A percentile compares a stretch with the other conserved stretches of the same genome.
Evolutionary conservation across 2,329 filamentous ascomycete species (phyloP).

Genomic region (Sporothrix dimorphospora): DNA sequence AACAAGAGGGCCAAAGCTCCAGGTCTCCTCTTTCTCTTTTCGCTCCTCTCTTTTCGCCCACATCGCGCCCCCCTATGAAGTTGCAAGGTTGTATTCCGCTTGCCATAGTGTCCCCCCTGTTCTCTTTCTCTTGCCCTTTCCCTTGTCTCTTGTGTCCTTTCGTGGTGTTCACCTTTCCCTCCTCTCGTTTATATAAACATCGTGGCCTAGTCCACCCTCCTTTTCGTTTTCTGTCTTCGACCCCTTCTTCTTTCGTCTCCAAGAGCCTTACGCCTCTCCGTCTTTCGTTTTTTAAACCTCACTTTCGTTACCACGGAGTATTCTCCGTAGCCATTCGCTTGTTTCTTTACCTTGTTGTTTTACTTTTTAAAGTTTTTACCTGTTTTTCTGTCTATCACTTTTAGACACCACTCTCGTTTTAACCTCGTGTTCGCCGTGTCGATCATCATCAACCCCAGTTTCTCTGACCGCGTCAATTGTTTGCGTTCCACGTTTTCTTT

Average conservation of each 20-base stretch:
- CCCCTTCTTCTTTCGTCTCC: not conserved
- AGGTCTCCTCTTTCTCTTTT: not conserved
- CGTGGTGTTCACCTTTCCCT: not conserved
- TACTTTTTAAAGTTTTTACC: not conserved
- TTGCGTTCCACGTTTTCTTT: not conserved
- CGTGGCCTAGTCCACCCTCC: not conserved
- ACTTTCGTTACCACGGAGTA: constrained; percentile 12
- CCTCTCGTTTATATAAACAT: constrained; percentile 11
- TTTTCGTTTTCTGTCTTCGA: not conserved
- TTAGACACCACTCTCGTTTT: not conserved
- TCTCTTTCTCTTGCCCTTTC: not conserved
- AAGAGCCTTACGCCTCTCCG: constrained; percentile 17
- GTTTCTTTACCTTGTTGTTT: too few relatives aligned
- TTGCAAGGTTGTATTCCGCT: constrained; percentile 15
- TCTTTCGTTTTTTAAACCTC: not conserved
- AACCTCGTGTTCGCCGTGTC: not conserved
- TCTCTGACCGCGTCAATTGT: too few relatives aligned
- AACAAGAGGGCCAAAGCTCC: constrained; percentile 16
- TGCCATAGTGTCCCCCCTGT: not conserved
- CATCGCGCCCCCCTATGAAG: not conserved
- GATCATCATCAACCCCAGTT: constrained; percentile 4
- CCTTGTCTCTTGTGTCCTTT: too few relatives aligned
- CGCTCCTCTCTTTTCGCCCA: not conserved
- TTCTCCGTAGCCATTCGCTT: constrained; percentile 2
- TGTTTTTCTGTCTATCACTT: not conserved